Evolutionary conservation across 257 asterid genomes (phyloP).

Genomic region (Gentiana straminea): DNA sequence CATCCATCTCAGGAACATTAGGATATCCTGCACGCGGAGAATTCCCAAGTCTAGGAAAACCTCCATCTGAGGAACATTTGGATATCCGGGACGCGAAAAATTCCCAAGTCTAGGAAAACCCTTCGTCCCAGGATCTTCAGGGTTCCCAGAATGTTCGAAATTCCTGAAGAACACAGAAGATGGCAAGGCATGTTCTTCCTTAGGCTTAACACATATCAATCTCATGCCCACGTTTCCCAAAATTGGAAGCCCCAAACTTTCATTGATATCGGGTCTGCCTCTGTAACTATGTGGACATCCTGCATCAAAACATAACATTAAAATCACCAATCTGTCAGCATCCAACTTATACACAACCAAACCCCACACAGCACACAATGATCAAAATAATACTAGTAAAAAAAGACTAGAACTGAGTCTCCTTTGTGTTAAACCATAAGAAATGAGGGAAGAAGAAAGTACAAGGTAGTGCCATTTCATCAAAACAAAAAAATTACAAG

Average conservation of each 20-base stretch:
- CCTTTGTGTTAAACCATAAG: neutral
- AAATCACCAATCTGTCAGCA: neutral
- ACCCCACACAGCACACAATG: neutral
- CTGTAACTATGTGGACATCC: slow-evolving; percentile 14
- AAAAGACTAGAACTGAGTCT: too few relatives aligned
- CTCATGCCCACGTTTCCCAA: slow-evolving; percentile 24
- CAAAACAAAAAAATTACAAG: too few relatives aligned
- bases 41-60: slow-evolving; percentile 18
- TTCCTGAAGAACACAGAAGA: slow-evolving; percentile 21
- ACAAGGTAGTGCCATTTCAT: too few relatives aligned
- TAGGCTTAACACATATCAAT: slow-evolving; percentile 14
- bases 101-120: slow-evolving; percentile 17
- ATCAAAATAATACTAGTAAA: neutral
- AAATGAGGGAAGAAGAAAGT: neutral
- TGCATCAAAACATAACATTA: slow-evolving; percentile 9
- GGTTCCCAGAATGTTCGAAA: slow-evolving; percentile 38
- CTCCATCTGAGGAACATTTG: slow-evolving; percentile 23
- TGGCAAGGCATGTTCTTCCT: slow-evolving; percentile 20
- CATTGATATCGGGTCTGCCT: slow-evolving; percentile 7
- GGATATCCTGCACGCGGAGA: slow-evolving; percentile 23
- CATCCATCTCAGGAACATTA: slow-evolving; percentile 22
- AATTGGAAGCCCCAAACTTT: slow-evolving; percentile 11
- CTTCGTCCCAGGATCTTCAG: slow-evolving; percentile 26
- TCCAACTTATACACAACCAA: neutral
- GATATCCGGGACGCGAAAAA: slow-evolving; percentile 23